phyloP scores from a whole-genome alignment of 2,329 filamentous ascomycete genomes.

The Biscogniauxia mediterranea region DNA sequence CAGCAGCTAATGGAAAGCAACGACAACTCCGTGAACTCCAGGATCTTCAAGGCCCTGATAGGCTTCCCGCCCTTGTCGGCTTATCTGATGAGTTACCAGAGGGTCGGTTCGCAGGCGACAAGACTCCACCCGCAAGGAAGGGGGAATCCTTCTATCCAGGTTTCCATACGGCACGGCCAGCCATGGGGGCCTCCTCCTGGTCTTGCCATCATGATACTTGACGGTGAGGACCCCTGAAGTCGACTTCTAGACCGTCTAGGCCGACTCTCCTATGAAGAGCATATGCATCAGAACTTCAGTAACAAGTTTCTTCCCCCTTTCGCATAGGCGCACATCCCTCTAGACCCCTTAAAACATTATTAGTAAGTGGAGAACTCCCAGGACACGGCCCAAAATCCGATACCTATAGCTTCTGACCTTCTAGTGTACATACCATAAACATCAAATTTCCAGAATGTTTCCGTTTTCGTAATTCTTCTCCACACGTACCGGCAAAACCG shows the following conservation, averaged over 20 bases:
- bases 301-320: neutral
- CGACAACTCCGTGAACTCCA: neutral
- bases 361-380: neutral
- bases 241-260: neutral
- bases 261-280: neutral
- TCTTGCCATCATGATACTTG: neutral
- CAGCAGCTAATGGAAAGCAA: neutral
- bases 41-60: neutral
- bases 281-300: neutral
- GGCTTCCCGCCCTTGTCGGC: neutral
- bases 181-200: neutral
- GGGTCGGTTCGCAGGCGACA: neutral
- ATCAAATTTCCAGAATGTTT: neutral
- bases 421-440: neutral
- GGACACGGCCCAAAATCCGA: neutral
- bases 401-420: neutral
- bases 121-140: neutral
- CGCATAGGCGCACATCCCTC: neutral
- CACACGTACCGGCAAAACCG: neutral
- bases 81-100: neutral
- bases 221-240: neutral
- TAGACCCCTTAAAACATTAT: neutral
- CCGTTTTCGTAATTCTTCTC: neutral
- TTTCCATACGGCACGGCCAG: neutral
- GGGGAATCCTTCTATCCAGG: neutral